A percentile compares a stretch with the other conserved stretches of the same genome.
Evolutionary conservation across 495 filamentous ascomycete species (phyloP).

Genomic region (Xylaria palmicola): DNA sequence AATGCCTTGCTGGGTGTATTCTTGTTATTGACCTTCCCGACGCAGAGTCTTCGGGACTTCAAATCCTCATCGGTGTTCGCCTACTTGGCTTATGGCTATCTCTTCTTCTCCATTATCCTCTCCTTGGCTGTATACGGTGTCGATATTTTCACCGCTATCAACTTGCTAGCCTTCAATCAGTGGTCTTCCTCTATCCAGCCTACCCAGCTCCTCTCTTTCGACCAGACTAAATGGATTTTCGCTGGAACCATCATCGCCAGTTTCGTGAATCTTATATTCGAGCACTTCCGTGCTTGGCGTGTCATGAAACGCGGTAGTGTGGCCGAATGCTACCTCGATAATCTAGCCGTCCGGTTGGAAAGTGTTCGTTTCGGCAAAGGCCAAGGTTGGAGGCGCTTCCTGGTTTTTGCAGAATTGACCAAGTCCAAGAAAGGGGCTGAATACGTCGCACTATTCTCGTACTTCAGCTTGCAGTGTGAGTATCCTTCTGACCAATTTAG

Average conservation of each 20-base stretch:
- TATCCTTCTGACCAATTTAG: not conserved
- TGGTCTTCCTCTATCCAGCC: constrained; percentile 57
- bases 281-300: constrained; percentile 73
- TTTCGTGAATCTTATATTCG: constrained; percentile 70
- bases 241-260: constrained; percentile 84
- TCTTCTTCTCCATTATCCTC: constrained; percentile 75
- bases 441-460: constrained; percentile 88
- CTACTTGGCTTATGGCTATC: constrained; percentile 76
- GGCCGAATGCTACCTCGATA: constrained; percentile 88
- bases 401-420: constrained; percentile 90
- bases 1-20: not conserved
- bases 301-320: constrained; percentile 82
- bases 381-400: constrained; percentile 78
- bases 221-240: constrained; percentile 83
- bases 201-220: constrained; percentile 56
- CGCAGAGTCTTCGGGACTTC: constrained; percentile 85
- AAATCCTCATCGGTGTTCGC: constrained; percentile 73
- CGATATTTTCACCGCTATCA: constrained; percentile 90
- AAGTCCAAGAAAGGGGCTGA: constrained; percentile 88
- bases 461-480: constrained; percentile 90
- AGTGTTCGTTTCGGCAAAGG: constrained; percentile 66
- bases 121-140: constrained; percentile 83
- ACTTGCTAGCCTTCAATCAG: constrained; percentile 76
- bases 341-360: constrained; percentile 76
- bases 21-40: not conserved